Percentiles rank a stretch among this genome's conserved stretches.
Evolutionary conservation across 176 grass and related monocot genomes (phyloP).

Genomic region (Musa troglodytarum): DNA sequence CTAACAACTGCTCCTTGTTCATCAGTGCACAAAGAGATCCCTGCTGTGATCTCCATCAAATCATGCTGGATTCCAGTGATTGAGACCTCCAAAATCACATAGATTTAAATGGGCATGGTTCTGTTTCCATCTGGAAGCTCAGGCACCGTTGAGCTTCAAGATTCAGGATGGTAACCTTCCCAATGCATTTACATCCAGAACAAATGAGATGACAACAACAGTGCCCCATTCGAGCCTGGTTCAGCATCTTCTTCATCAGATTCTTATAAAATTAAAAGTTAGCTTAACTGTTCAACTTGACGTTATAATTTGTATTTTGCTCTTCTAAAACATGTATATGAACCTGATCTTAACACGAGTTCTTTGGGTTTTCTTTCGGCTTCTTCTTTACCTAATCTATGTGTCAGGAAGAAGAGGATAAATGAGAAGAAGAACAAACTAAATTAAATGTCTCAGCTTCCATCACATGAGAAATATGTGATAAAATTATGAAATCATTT

Average conservation of each 20-base stretch:
- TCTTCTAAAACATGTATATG: no score
- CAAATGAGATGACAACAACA: conserved; percentile 12
- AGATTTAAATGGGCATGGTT: conserved; percentile 59
- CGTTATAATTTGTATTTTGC: no score
- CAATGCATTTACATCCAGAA: conserved; percentile 42
- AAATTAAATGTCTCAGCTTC: no score
- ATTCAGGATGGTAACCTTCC: conserved; percentile 34
- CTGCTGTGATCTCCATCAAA: conserved; percentile 45
- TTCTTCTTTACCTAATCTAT: no score
- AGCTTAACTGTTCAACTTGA: no score
- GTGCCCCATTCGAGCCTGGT: not conserved
- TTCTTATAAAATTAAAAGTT: no score
- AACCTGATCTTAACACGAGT: no score
- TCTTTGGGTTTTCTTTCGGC: no score
- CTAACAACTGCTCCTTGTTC: conserved; percentile 68
- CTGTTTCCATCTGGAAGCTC: conserved; percentile 88
- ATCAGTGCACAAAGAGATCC: conserved; percentile 73
- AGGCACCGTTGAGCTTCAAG: conserved; percentile 41
- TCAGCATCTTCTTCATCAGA: conserved; percentile 19
- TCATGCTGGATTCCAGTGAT: conserved; percentile 61
- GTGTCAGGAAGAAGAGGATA: no score
- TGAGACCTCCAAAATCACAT: conserved; percentile 60
- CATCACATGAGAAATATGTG: no score
- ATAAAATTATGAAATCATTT: not conserved
- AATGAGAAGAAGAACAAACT: no score